Evolutionary conservation across 805 yeast genomes (phyloP).

Genomic region (Metschnikowia vanudenii): DNA sequence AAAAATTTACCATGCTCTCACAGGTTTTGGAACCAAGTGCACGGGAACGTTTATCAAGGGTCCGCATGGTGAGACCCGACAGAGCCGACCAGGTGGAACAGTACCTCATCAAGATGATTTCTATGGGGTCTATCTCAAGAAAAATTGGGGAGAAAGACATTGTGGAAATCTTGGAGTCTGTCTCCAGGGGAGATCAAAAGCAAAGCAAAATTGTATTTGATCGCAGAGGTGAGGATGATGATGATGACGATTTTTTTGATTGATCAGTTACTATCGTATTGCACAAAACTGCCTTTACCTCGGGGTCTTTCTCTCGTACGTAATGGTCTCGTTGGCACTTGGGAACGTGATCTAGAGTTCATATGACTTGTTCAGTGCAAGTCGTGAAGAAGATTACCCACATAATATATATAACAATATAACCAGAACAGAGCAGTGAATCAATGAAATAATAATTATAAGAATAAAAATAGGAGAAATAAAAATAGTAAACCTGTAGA

Average conservation of each 20-base stretch:
- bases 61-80: slow-evolving; percentile 86
- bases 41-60: slow-evolving; percentile 81
- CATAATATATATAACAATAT: too few relatives aligned
- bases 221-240: slow-evolving; percentile 40
- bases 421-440: too few relatives aligned
- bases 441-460: too few relatives aligned
- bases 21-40: slow-evolving; percentile 82
- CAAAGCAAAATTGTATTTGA: slow-evolving; percentile 63
- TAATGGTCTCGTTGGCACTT: too few relatives aligned
- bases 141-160: slow-evolving; percentile 81
- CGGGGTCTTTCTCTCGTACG: too few relatives aligned
- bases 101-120: slow-evolving; percentile 66
- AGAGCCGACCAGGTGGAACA: slow-evolving; percentile 87
- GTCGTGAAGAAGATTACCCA: too few relatives aligned
- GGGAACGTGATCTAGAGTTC: too few relatives aligned
- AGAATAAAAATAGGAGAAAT: too few relatives aligned
- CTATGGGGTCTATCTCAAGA: slow-evolving; percentile 70
- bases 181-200: slow-evolving; percentile 69
- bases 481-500: too few relatives aligned
- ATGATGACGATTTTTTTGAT: slow-evolving; percentile 36
- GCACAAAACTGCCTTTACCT: background rate
- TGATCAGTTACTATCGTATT: slow-evolving; percentile 8
- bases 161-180: slow-evolving; percentile 77
- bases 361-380: too few relatives aligned
- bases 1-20: slow-evolving; percentile 46